Base-by-base conservation (phyloP, 768 basidiomycete genomes). In the Coprinellus aureogranulatus region DNA sequence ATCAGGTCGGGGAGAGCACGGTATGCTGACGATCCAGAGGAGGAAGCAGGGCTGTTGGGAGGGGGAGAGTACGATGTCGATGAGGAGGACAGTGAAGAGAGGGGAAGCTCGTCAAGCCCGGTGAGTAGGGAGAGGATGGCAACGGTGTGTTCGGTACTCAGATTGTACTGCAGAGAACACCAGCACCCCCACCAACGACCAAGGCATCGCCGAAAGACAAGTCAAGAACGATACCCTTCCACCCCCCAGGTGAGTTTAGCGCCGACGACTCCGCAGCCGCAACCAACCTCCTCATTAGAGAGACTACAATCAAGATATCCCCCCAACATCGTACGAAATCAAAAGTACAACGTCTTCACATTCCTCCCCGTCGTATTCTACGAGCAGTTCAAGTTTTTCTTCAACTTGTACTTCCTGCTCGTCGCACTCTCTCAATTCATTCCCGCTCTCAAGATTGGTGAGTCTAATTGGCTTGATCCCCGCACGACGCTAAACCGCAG, bases 381-480 rank as follows among this genome's bases (percentile, higher is more conserved):
- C 72, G 95, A 98, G 71, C 96, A 98, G 70, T 99, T 98, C 88
- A 98, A 98, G 73, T 98, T 96, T 80, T 99, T 99, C 78, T 98
- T 97, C 85, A 99, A 98, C 69, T 81, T 98, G 6, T 99, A 98
- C 72, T 99, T 99, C 69, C 84, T 98, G 11, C 87, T 98, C 23
- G 97, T 99, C 37, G 97, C 97, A 0, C 79, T 98, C 8, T 94
- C 91, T 9, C 97, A 98, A 72, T 97, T 99, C 68, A 77, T 99
- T 18, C 97, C 97, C 14, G 90, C 94, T 0, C 83, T 99, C 58
- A 94, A 94, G 76, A 99, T 97, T 58, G 95, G 94, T 93, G 53
- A 46, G 84, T 76, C 37, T 44, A 47, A 22, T 47, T n/a, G 8
- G 10, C 30, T 16, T 34, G 34, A 45, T 14, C 14, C 25, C 23